Evolutionary conservation across 169 alveolate species (phyloP).

Genomic region (Babesia gibsoni): DNA sequence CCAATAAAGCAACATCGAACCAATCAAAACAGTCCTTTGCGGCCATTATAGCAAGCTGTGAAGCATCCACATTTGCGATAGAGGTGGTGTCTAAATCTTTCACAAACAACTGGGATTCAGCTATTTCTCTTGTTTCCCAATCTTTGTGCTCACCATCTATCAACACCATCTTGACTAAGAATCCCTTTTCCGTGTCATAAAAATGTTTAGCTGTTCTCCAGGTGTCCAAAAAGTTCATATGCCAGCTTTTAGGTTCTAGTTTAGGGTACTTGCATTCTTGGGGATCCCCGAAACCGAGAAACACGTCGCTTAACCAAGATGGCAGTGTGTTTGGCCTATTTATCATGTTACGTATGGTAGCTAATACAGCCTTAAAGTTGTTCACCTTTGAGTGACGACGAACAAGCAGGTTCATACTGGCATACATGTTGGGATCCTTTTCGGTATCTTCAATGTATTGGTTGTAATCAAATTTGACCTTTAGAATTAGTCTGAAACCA

Average conservation of each 20-base stretch:
- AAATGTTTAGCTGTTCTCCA: slow-evolving; percentile 33
- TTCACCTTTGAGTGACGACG: slow-evolving; percentile 87
- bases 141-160: neutral
- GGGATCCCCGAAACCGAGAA: slow-evolving; percentile 70
- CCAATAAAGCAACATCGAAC: neutral
- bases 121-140: neutral
- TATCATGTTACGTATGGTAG: slow-evolving; percentile 79
- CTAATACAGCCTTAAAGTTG: slow-evolving; percentile 83
- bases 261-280: slow-evolving; percentile 37
- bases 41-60: neutral
- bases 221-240: slow-evolving; percentile 23
- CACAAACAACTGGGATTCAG: neutral
- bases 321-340: slow-evolving; percentile 69
- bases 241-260: slow-evolving; percentile 18
- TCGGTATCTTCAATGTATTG: slow-evolving; percentile 78
- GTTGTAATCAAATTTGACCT: slow-evolving; percentile 77
- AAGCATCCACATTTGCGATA: neutral
- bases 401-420: slow-evolving; percentile 79
- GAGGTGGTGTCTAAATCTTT: neutral
- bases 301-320: slow-evolving; percentile 61
- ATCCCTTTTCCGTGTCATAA: slow-evolving; percentile 14
- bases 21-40: neutral
- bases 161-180: slow-evolving; percentile 8
- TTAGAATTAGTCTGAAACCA: slow-evolving; percentile 66
- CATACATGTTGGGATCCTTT: slow-evolving; percentile 78